Conservation (phyloP, 2,329 filamentous ascomycete species). For the Talaromyces amestolkiae region DNA sequence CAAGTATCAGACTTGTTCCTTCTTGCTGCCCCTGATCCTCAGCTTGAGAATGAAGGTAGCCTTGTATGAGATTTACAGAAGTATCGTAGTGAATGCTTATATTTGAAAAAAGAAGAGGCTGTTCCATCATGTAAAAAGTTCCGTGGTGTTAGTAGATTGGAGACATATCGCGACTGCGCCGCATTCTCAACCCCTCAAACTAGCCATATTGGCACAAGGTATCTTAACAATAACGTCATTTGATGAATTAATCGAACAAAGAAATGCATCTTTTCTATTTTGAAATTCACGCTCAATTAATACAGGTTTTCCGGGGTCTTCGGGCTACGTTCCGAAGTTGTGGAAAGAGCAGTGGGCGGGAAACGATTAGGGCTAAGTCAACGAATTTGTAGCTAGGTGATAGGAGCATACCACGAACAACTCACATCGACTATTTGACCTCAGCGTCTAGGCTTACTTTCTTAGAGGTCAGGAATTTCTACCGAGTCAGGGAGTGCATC, state of each 20-base stretch:
- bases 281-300: not conserved
- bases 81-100: not conserved
- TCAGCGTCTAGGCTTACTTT: not conserved
- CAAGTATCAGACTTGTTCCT: not conserved
- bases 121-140: not conserved
- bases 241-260: not conserved
- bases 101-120: not conserved
- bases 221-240: not conserved
- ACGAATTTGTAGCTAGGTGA: not conserved
- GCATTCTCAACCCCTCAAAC: not conserved
- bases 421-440: not conserved
- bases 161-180: not conserved
- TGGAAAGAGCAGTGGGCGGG: not conserved
- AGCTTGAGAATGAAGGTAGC: not conserved
- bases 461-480: not conserved
- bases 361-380: not conserved
- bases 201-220: not conserved
- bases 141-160: not conserved
- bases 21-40: not conserved
- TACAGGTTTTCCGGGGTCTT: not conserved
- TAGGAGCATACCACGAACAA: not conserved
- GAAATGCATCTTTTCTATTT: not conserved
- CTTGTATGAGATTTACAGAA: not conserved
- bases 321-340: not conserved
- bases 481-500: not conserved